Conservation (phyloP, 2,329 filamentous ascomycete genomes). For the Fusarium virguliforme region DNA sequence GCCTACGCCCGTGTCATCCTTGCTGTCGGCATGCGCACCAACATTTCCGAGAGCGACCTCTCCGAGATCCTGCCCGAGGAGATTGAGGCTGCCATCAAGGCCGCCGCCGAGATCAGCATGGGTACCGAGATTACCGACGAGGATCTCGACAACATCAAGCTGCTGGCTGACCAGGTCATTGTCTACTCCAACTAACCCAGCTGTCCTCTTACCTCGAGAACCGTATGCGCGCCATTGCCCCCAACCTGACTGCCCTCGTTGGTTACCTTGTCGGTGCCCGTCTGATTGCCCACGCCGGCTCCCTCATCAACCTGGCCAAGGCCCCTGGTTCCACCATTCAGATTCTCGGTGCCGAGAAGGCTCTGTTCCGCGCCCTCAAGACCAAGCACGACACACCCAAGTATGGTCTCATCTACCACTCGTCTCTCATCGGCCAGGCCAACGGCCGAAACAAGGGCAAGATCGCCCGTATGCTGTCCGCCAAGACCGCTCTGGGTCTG, state of each 20-base stretch:
- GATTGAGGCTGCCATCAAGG: conserved; percentile 92
- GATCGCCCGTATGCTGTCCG: conserved; percentile 95
- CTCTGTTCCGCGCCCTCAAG: conserved; percentile 97
- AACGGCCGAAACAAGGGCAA: conserved; percentile 99
- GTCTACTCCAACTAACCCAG: conserved; percentile 88
- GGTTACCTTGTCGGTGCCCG: conserved; percentile 95
- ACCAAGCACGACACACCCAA: conserved; percentile 99
- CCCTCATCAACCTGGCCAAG: conserved; percentile 95
- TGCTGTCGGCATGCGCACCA: conserved; percentile 89
- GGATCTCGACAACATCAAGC: conserved; percentile 93
- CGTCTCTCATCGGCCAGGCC: conserved; percentile 94
- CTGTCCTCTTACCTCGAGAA: conserved; percentile 91
- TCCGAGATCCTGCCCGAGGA: conserved; percentile 95
- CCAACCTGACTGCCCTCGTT: conserved; percentile 93
- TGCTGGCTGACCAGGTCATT: conserved; percentile 93
- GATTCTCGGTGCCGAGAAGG: conserved; percentile 98
- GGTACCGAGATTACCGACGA: conserved; percentile 95
- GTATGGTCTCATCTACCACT: conserved; percentile 95
- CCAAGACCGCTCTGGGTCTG: conserved; percentile 93
- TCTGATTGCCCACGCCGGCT: conserved; percentile 94
- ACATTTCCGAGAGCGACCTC: conserved; percentile 82
- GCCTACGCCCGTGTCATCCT: conserved; percentile 93
- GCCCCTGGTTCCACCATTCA: conserved; percentile 95
- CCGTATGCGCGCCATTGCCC: conserved; percentile 97
- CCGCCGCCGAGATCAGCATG: conserved; percentile 97